A percentile compares a stretch with the other conserved stretches of the same genome.
Evolutionary conservation across 192 early-diverging fungal genomes (phyloP).

Genomic region (Entomortierella lignicola): DNA sequence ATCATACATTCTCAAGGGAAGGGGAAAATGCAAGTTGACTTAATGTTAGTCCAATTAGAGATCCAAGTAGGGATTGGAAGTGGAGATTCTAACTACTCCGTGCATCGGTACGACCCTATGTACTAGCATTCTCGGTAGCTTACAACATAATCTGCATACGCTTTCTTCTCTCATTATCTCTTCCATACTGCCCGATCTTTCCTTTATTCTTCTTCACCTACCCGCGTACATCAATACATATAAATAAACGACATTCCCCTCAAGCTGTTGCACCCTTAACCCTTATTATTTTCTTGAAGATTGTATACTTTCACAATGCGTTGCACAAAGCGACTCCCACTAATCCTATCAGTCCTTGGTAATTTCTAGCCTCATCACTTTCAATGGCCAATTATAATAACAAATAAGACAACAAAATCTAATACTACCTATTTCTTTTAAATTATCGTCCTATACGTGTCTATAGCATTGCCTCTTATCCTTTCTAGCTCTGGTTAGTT

Average conservation of each 20-base stretch:
- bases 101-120: no score
- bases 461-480: slow-evolving; percentile 34
- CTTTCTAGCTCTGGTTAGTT: slow-evolving; percentile 28
- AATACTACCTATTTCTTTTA: background rate
- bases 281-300: background rate
- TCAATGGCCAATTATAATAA: background rate
- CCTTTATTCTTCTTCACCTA: no score
- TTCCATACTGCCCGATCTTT: no score
- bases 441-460: background rate
- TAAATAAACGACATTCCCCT: no score
- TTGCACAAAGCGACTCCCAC: slow-evolving; percentile 47
- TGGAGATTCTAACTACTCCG: slow-evolving; percentile 30
- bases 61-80: slow-evolving; percentile 46
- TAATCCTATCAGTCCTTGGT: slow-evolving; percentile 48
- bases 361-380: slow-evolving; percentile 1
- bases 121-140: no score
- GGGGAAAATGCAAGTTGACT: background rate
- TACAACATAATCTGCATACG: no score
- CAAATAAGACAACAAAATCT: background rate
- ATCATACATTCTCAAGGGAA: slow-evolving; percentile 17
- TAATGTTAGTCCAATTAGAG: slow-evolving; percentile 32
- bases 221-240: no score
- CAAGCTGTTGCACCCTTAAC: no score
- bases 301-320: slow-evolving; percentile 27
- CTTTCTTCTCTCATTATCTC: no score